phyloP scores from a whole-genome alignment of 805 yeast genomes.

The Danielia oregonensis region DNA sequence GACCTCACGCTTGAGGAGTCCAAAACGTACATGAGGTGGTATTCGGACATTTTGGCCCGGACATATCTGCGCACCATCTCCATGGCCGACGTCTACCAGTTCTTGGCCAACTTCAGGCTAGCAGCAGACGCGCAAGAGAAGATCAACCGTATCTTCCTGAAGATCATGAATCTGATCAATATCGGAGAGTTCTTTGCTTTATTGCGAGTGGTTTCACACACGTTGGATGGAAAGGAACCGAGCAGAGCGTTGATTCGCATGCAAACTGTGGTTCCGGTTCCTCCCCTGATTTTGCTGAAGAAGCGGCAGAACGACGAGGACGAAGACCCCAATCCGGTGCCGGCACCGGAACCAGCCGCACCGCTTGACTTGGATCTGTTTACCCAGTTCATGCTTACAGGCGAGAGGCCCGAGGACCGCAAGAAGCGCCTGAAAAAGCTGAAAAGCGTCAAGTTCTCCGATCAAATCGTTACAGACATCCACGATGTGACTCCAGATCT shows the following conservation, averaged over 20 bases:
- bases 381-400: slow-evolving; percentile 79
- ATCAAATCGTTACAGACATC: slow-evolving; percentile 51
- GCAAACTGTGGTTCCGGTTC: slow-evolving; percentile 69
- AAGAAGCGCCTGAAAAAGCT: slow-evolving; percentile 39
- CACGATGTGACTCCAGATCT: slow-evolving; percentile 22
- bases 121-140: slow-evolving; percentile 46
- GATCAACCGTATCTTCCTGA: slow-evolving; percentile 49
- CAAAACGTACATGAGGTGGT: slow-evolving; percentile 89
- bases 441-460: slow-evolving; percentile 72
- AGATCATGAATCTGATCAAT: slow-evolving; percentile 57
- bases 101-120: slow-evolving; percentile 74
- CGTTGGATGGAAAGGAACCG: slow-evolving; percentile 53
- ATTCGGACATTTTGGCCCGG: slow-evolving; percentile 73
- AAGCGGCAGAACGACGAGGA: slow-evolving; percentile 50
- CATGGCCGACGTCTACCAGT: slow-evolving; percentile 72
- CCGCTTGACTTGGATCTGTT: slow-evolving; percentile 81
- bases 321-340: slow-evolving; percentile 12
- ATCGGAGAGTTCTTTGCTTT: slow-evolving; percentile 91
- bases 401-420: slow-evolving; percentile 57
- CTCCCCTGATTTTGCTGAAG: slow-evolving; percentile 69
- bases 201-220: slow-evolving; percentile 73
- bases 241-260: slow-evolving; percentile 48
- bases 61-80: slow-evolving; percentile 65
- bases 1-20: slow-evolving; percentile 76
- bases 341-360: slow-evolving; percentile 11